phyloP scores from a whole-genome alignment of 2,329 filamentous ascomycete species.

The Teratosphaeria gauchensis region DNA sequence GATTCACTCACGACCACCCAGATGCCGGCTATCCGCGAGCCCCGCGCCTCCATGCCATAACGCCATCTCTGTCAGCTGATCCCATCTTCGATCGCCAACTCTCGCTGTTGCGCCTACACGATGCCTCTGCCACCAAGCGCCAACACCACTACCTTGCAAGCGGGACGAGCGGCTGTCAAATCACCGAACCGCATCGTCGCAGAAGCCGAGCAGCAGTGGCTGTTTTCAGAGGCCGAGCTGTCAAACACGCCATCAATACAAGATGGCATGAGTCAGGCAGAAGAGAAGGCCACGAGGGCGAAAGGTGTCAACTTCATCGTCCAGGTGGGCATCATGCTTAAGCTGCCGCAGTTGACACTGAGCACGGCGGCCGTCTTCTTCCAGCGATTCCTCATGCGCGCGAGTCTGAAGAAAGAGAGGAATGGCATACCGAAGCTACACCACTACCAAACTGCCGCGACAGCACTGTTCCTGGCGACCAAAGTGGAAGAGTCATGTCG shows the following conservation, averaged over 20 bases:
- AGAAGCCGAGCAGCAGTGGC: constrained; percentile 65
- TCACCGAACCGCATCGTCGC: constrained; percentile 38
- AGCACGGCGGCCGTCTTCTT: constrained; percentile 91
- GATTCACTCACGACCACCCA: background rate
- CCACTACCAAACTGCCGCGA: constrained; percentile 80
- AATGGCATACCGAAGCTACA: constrained; percentile 60
- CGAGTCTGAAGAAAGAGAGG: constrained; percentile 65
- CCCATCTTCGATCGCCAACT: background rate
- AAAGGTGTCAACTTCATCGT: constrained; percentile 97
- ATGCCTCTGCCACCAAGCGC: background rate
- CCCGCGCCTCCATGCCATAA: background rate
- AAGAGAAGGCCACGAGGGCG: constrained; percentile 70
- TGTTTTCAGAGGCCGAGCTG: constrained; percentile 77
- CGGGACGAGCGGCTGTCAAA: background rate
- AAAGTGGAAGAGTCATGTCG: constrained; percentile 96
- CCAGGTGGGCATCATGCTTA: constrained; percentile 84
- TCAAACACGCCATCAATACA: constrained; percentile 72
- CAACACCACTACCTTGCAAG: background rate
- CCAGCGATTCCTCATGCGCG: constrained; percentile 90
- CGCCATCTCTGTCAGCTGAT: background rate
- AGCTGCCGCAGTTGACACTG: constrained; percentile 82
- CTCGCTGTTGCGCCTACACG: background rate
- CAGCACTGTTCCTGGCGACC: constrained; percentile 83
- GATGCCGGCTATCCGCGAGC: background rate
- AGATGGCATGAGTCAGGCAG: constrained; percentile 65